These are phyloP conservation scores for Silybum marianum DNA, from an alignment of 129 eudicot genomes.

Conservation along the genomic window DNA sequence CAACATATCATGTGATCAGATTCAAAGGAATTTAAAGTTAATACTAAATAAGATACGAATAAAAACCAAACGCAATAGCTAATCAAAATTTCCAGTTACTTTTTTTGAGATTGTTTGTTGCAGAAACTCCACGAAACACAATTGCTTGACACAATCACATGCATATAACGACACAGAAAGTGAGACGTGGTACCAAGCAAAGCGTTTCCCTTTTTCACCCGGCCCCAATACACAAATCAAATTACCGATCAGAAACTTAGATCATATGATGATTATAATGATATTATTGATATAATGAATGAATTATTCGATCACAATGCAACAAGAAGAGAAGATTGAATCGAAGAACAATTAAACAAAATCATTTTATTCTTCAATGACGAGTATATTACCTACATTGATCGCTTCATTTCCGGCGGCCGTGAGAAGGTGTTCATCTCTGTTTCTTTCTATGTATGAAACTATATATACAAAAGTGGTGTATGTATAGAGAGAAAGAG, in stretches of 20 bases:
- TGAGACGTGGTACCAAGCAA: neutral
- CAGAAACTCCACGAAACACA: slow-evolving; percentile 36
- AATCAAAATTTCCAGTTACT: slow-evolving; percentile 10
- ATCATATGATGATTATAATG: neutral
- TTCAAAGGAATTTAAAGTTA: slow-evolving; percentile 1
- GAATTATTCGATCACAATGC: neutral
- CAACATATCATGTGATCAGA: slow-evolving; percentile 10
- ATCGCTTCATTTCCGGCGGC: slow-evolving; percentile 35
- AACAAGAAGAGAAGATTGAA: neutral
- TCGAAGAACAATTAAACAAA: slow-evolving; percentile 8
- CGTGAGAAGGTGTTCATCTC: slow-evolving; percentile 16
- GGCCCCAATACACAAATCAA: slow-evolving; percentile 12
- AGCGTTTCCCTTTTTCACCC: neutral
- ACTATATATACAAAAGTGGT: slow-evolving; percentile 18
- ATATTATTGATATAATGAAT: neutral
- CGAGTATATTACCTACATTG: slow-evolving; percentile 52
- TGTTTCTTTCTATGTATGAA: slow-evolving; percentile 9
- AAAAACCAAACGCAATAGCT: slow-evolving; percentile 26
- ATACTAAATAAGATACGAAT: neutral
- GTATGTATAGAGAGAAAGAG: slow-evolving; percentile 29
- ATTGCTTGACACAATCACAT: slow-evolving; percentile 27
- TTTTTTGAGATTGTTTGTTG: slow-evolving; percentile 16
- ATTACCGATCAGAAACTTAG: neutral
- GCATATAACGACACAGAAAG: slow-evolving; percentile 4
- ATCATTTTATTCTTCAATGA: neutral